These are phyloP conservation scores for Citeromyces matritensis DNA, from an alignment of 805 yeast genomes.

Conservation along the genomic window DNA sequence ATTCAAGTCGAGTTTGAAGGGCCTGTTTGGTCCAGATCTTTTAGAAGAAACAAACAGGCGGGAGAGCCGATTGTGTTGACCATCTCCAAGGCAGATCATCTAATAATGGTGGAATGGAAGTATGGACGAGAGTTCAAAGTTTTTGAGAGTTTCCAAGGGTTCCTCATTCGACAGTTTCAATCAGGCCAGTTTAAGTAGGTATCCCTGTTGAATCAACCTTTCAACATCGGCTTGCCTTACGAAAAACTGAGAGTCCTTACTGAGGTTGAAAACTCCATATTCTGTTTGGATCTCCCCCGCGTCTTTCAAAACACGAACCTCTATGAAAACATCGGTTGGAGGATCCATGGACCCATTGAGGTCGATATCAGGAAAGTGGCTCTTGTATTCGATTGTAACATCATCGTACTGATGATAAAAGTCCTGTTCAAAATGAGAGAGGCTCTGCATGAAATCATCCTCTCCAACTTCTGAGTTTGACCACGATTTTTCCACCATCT, in stretches of 20 bases:
- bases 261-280: conserved; percentile 86
- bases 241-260: conserved; percentile 88
- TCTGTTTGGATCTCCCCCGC: conserved; percentile 98
- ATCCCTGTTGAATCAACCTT: conserved; percentile 86
- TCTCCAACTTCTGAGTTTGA: conserved; percentile 34
- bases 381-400: conserved; percentile 59
- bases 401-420: conserved; percentile 62
- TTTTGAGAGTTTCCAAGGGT: conserved; percentile 16
- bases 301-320: conserved; percentile 82
- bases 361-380: conserved; percentile 71
- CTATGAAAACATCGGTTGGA: conserved; percentile 83
- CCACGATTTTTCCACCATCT: conserved; percentile 62
- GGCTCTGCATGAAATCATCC: conserved; percentile 23
- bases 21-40: conserved; percentile 15
- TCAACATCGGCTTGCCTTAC: conserved; percentile 93
- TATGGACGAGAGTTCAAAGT: conserved; percentile 9
- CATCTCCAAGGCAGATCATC: neutral
- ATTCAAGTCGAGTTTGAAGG: neutral
- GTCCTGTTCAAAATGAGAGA: conserved; percentile 70
- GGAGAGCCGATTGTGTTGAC: neutral
- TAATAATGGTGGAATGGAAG: conserved; percentile 8
- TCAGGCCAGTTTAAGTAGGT: conserved; percentile 42
- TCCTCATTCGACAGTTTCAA: conserved; percentile 5
- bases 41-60: conserved; percentile 4
- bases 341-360: conserved; percentile 83